Conservation (phyloP, 31 red algal genomes). For the Asparagopsis taxiformis region DNA sequence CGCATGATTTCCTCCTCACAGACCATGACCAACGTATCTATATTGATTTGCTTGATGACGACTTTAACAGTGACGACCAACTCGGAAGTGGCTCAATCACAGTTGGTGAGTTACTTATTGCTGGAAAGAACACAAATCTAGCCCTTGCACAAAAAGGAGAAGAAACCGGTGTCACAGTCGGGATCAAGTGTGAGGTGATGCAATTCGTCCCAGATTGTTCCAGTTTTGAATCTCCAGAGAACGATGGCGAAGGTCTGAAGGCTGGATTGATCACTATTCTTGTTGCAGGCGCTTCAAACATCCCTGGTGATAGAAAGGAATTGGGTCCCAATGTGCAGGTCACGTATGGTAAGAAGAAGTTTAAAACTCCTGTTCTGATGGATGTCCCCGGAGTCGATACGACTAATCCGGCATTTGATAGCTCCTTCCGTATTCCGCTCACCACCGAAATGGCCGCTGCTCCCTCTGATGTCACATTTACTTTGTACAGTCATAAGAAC, state of each 20-base stretch:
- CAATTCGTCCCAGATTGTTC: conserved; percentile 30
- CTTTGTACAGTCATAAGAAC: conserved; percentile 41
- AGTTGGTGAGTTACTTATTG: conserved; percentile 39
- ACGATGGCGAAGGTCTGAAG: conserved; percentile 8
- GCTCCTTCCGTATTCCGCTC: conserved; percentile 44
- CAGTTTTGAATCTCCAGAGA: conserved; percentile 32
- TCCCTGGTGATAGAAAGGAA: conserved; percentile 36
- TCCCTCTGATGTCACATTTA: conserved; percentile 29
- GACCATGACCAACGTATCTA: conserved; percentile 57
- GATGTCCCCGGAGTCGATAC: conserved; percentile 44
- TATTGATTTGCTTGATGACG: conserved; percentile 47
- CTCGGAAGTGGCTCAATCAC: conserved; percentile 40
- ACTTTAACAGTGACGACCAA: conserved; percentile 54
- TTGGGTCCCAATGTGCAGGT: conserved; percentile 32
- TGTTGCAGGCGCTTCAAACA: conserved; percentile 46
- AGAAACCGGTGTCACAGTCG: conserved; percentile 40
- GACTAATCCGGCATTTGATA: conserved; percentile 51
- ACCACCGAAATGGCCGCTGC: conserved; percentile 17
- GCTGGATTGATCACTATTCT: conserved; percentile 45
- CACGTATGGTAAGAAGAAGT: conserved; percentile 10
- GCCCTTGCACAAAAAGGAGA: conserved; percentile 15
- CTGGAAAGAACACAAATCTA: conserved; percentile 20
- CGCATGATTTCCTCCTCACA: conserved; percentile 49
- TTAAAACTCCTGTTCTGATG: conserved; percentile 31
- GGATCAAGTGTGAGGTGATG: conserved; percentile 24